Base-by-base conservation (phyloP, 164 flowering plant genomes). In the Brasenia schreberi region DNA sequence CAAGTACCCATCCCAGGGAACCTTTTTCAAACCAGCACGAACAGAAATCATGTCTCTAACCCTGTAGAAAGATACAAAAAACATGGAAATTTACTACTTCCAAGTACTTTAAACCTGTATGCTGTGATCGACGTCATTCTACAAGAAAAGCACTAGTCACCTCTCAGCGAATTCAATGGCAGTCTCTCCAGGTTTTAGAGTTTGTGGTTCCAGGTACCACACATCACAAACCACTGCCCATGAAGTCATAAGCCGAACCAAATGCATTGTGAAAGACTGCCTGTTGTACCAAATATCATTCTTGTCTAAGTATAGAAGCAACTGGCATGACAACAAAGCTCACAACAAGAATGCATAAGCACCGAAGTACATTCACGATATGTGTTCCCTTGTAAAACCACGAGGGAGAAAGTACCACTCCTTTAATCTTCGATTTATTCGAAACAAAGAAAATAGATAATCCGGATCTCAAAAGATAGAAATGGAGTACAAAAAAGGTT, bases 161-260 rank as follows among this genome's bases (percentile, higher is more conserved):
- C 97, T 88, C 76, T 90, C 94, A 17, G 99, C 97, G 85, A 95
- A 95, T 71, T 89, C 92, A 66, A 95, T 95, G 43, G 94, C 62
- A 9, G 97, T 88, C 77, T 95, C 99, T 67, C 94, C 97, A 11
- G 97, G 96, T 71, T 69, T 90, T 58, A 80, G 67, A 65, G 66
- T 88, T 73, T 92, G 99, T 16, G 99, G 99, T 73, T 95, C 97
- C 81, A 95, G 77, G 77, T 92, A 95, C 97, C 99, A 95, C 19
- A 95, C 97, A 75, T 95, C 97, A 81, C 99, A 95, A 63, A 92
- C 99, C 70, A 95, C 97, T 61, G 96, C 99, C 99, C 99, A 92
- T 6, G 99, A 95, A 66, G 97, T 87, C 99, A 95, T 92, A 19
- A 95, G 96, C 76, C 83, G 97, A 75, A 95, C 77, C 73, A 95